Conservation (phyloP, 208 protist species). For the Wallacemonas rigidus region DNA sequence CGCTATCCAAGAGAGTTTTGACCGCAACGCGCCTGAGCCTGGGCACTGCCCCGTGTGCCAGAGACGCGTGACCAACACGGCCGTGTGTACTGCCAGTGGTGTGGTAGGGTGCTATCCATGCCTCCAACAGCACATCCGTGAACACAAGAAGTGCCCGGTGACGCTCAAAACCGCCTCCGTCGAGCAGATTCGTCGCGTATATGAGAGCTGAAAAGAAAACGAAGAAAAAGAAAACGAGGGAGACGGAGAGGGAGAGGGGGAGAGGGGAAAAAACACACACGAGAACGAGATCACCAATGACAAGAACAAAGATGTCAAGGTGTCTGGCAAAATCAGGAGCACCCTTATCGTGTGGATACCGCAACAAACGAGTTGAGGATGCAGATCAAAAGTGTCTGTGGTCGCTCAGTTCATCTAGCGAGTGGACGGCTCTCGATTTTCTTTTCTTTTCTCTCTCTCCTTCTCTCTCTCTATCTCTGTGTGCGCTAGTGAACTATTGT, state of each 20-base stretch:
- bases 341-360: no score
- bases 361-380: no score
- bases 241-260: no score
- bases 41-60: conserved; percentile 74
- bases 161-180: conserved; percentile 42
- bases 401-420: no score
- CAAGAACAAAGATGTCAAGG: background rate
- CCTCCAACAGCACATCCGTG: conserved; percentile 48
- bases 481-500: no score
- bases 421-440: no score
- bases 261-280: background rate
- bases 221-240: conserved; percentile 8
- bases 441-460: no score
- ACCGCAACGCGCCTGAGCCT: conserved; percentile 26
- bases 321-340: no score
- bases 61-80: conserved; percentile 57
- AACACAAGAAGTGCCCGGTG: conserved; percentile 61
- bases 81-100: conserved; percentile 66
- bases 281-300: background rate
- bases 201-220: conserved; percentile 56
- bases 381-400: no score
- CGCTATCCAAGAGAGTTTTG: conserved; percentile 8
- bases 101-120: conserved; percentile 86
- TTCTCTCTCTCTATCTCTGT: no score
- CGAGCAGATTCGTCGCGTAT: conserved; percentile 76